Conservation (phyloP, 352 stramenopile species). For the Phytophthora pluvialis region DNA sequence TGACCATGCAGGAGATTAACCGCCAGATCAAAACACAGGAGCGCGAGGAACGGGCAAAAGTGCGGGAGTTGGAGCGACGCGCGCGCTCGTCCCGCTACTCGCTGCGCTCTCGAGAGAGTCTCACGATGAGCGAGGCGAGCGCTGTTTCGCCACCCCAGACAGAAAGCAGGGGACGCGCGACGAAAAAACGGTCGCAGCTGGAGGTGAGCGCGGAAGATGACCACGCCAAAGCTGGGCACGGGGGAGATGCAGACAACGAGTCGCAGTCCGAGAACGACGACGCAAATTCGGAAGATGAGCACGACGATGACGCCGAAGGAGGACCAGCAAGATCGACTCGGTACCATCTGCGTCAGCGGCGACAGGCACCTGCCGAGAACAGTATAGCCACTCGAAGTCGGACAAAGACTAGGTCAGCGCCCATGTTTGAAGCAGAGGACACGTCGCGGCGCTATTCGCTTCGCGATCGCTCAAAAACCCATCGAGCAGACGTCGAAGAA, state of each 20-base stretch:
- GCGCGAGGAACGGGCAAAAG: conserved; percentile 36
- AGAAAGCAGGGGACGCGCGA: conserved; percentile 5
- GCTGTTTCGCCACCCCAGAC: conserved; percentile 16
- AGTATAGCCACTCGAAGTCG: conserved; percentile 35
- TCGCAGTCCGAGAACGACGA: conserved; percentile 46
- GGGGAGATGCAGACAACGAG: conserved; percentile 35
- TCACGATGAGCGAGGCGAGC: conserved; percentile 33
- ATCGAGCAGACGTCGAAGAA: conserved; percentile 39
- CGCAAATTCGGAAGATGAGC: conserved; percentile 35
- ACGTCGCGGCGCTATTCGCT: conserved; percentile 62
- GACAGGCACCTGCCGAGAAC: conserved; percentile 15
- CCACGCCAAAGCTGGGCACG: conserved; percentile 16
- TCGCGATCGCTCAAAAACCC: conserved; percentile 73
- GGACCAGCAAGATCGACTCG: conserved; percentile 42
- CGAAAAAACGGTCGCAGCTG: conserved; percentile 40
- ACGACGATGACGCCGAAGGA: conserved; percentile 36
- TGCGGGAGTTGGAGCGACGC: conserved; percentile 29
- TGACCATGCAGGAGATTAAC: conserved; percentile 67
- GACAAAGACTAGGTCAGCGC: conserved; percentile 22
- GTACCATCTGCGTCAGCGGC: conserved; percentile 51
- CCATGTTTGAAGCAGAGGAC: conserved; percentile 24
- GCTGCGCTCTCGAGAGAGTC: conserved; percentile 58
- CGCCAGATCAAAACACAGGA: conserved; percentile 57
- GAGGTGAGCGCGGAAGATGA: conserved; percentile 31
- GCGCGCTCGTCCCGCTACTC: conserved; percentile 58